Conservation (phyloP, 768 basidiomycete species). For the Phaffia tasmanica region DNA sequence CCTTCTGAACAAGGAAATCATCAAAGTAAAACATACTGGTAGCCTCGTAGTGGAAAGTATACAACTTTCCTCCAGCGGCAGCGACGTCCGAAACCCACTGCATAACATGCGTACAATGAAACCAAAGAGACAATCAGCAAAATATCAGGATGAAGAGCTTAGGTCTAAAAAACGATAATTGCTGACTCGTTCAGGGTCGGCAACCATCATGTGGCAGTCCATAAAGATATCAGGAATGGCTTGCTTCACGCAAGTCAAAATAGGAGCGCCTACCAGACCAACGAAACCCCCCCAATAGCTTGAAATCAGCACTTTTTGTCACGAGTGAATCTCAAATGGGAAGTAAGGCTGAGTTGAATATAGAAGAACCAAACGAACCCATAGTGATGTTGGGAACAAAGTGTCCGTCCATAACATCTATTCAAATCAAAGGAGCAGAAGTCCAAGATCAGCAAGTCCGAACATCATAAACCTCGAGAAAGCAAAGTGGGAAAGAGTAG, state of each 20-base stretch:
- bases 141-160: not conserved
- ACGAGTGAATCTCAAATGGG: not conserved
- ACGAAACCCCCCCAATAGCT: not conserved
- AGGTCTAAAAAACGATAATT: not conserved
- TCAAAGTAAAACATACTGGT: conserved; percentile 49
- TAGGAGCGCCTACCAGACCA: conserved; percentile 57
- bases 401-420: conserved; percentile 45
- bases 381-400: conserved; percentile 99
- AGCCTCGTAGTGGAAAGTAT: conserved; percentile 95
- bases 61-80: conserved; percentile 83
- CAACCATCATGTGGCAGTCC: conserved; percentile 99
- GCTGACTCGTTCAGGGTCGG: conserved; percentile 73
- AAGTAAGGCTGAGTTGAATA: not conserved
- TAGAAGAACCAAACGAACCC: conserved; percentile 48
- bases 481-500: not conserved
- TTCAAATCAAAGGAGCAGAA: not conserved
- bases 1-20: not conserved
- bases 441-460: not conserved
- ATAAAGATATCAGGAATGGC: conserved; percentile 90
- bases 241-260: conserved; percentile 73
- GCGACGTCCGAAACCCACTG: conserved; percentile 97
- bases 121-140: not conserved
- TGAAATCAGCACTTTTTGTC: not conserved
- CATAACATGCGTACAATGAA: not conserved
- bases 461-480: not conserved